Evolutionary conservation across 169 alveolate species (phyloP), one percentile per base, ranked within the genome.

Genomic region (Plasmodium yoelii): DNA sequence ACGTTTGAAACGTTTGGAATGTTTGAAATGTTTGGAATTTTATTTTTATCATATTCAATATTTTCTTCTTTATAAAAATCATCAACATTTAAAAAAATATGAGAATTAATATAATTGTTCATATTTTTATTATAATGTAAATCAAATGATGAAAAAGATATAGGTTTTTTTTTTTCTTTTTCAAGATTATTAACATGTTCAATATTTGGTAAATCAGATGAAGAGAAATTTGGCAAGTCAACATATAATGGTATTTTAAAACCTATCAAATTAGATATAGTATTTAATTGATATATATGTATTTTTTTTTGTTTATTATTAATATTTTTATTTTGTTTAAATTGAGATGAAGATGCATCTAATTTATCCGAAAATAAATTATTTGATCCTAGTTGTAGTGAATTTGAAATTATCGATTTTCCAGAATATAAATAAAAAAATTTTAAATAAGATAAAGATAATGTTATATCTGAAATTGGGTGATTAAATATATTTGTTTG

Each of bases 61-160:
- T 26, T 68, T 22, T 77, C 77, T 19, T 77, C 88, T 56, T 57
- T 77, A 46, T 77, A 77, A 64, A 77, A 77, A 42, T 77, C 88
- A 15, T 77, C 88, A 19, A 77, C 12, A 19, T 77, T 44, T 34
- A 28, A 46, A 77, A 77, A 77, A 10, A 63, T 51, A 6, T 26
- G 88, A 47, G 19, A 5, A 77, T 22, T 77, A 44, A 64, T 77
- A 8, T 24, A 2, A 22, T 49, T 49, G 49, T 26, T 26, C 1
- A 57, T 10, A 7, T 10, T 63, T 28, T 42, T 47, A 42, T 46
- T 77, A 12, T 47, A 47, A 4, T 63, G 19, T 63, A 77, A 19
- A 64, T 77, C 88, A 39, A 24, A 34, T 56, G 88, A 63, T 2
- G 88, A 77, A 39, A 77, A 22, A 13, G 77, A 63, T 2, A 75